phyloP scores from a whole-genome alignment of 108 stramenopile genomes.

The Cylindrotheca fusiformis region DNA sequence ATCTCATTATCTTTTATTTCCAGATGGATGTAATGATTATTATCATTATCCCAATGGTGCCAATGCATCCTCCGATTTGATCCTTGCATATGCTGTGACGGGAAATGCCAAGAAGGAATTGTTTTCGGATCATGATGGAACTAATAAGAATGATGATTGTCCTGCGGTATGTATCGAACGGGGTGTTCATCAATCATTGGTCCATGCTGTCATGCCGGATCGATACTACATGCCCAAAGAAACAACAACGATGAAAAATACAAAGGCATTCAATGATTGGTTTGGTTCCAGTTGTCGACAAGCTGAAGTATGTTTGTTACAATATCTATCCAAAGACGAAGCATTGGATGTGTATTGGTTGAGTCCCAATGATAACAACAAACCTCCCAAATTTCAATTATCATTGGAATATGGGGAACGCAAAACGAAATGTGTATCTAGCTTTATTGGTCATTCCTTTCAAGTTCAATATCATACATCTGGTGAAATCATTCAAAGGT shows the following conservation, averaged over 20 bases:
- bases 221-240: background rate
- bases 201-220: constrained; percentile 29
- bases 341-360: constrained; percentile 51
- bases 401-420: constrained; percentile 43
- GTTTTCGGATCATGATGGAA: background rate
- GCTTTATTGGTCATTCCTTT: constrained; percentile 61
- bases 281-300: constrained; percentile 21
- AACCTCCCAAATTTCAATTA: constrained; percentile 12
- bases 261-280: constrained; percentile 19
- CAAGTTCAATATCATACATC: constrained; percentile 33
- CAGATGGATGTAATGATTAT: constrained; percentile 3
- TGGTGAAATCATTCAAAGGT: constrained; percentile 28
- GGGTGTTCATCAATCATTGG: constrained; percentile 20
- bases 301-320: constrained; percentile 60
- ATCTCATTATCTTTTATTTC: constrained; percentile 7
- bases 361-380: constrained; percentile 5
- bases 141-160: constrained; percentile 1
- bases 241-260: background rate
- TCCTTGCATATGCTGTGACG: background rate
- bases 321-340: constrained; percentile 41
- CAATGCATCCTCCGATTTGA: background rate
- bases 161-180: constrained; percentile 29
- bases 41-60: background rate
- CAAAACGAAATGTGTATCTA: constrained; percentile 51
- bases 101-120: constrained; percentile 1